phyloP scores from a whole-genome alignment of 192 early-diverging fungal species.

The Linderina pennispora region DNA sequence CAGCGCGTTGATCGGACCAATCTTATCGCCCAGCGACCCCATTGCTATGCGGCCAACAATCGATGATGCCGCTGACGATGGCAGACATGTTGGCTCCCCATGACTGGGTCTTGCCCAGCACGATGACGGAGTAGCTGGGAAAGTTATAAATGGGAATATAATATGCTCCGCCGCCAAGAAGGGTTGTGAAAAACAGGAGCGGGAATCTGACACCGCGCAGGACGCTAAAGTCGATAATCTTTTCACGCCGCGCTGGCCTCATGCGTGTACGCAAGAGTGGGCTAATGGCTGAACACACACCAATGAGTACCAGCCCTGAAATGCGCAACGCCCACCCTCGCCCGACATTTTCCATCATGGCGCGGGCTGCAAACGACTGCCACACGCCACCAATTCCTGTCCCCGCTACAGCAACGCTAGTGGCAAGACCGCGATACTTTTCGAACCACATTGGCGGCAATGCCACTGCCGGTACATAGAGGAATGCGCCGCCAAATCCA shows the following conservation, averaged over 20 bases:
- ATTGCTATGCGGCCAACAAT: slow-evolving; percentile 49
- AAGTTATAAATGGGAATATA: slow-evolving; percentile 47
- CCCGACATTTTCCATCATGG: too few relatives aligned
- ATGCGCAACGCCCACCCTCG: slow-evolving; percentile 30
- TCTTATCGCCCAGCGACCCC: slow-evolving; percentile 47
- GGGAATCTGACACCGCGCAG: slow-evolving; percentile 15
- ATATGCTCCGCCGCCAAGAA: slow-evolving; percentile 37
- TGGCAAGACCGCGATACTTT: too few relatives aligned
- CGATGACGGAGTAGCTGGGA: slow-evolving; percentile 17
- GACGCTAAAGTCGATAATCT: slow-evolving; percentile 12
- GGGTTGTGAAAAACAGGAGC: slow-evolving; percentile 5
- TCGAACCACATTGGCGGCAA: too few relatives aligned
- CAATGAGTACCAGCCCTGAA: slow-evolving; percentile 13
- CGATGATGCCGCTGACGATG: slow-evolving; percentile 49
- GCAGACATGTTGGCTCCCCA: slow-evolving; percentile 46
- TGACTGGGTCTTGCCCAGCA: slow-evolving; percentile 8
- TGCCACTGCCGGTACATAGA: too few relatives aligned
- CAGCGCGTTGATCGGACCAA: slow-evolving; percentile 51
- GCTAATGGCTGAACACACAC: slow-evolving; percentile 4
- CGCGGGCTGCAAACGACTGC: too few relatives aligned
- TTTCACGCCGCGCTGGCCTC: not conserved
- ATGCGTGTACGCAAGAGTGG: slow-evolving; percentile 10
- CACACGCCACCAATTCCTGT: too few relatives aligned
- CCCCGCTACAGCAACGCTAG: too few relatives aligned
- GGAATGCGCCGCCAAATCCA: too few relatives aligned